Percentiles rank a stretch among this genome's conserved stretches.
These are phyloP conservation scores for Fallopia convolvulus DNA, from an alignment of 148 eudicot species.

Conservation along the genomic window DNA sequence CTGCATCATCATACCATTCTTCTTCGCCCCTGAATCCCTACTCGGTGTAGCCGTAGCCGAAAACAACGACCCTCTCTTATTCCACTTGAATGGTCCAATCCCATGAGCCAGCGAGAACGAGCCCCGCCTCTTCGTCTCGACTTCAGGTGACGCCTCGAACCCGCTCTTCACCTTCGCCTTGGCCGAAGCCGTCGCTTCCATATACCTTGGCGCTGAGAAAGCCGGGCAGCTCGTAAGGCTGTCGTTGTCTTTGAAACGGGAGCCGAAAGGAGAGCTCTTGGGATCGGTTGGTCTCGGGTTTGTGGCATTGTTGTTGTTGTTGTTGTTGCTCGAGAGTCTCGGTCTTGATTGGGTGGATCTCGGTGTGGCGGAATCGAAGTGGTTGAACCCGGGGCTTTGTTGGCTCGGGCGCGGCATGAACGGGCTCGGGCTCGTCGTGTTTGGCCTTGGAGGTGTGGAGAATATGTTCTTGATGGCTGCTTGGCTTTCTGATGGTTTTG, in stretches of 20 bases:
- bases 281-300: constrained; percentile 31
- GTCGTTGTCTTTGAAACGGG: constrained; percentile 53
- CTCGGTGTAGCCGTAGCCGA: not conserved
- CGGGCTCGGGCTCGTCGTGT: constrained; percentile 64
- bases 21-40: constrained; percentile 38
- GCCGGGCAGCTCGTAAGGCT: constrained; percentile 85
- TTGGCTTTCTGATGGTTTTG: constrained; percentile 38
- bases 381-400: constrained; percentile 27
- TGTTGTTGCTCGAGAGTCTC: constrained; percentile 15
- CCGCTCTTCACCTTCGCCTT: constrained; percentile 47
- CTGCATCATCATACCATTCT: constrained; percentile 29
- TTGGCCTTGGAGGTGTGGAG: constrained; percentile 59
- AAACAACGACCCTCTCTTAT: constrained; percentile 30
- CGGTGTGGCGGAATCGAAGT: constrained; percentile 50
- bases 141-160: constrained; percentile 36
- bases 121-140: constrained; percentile 56
- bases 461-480: constrained; percentile 25
- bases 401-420: constrained; percentile 27
- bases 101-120: constrained; percentile 67
- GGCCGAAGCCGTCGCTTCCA: constrained; percentile 65
- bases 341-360: constrained; percentile 48
- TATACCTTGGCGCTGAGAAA: constrained; percentile 61
- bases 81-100: constrained; percentile 74
- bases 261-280: constrained; percentile 35
- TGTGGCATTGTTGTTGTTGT: constrained; percentile 21